Conservation (phyloP, 2,329 filamentous ascomycete species). For the Ceratocystis cubensis region DNA sequence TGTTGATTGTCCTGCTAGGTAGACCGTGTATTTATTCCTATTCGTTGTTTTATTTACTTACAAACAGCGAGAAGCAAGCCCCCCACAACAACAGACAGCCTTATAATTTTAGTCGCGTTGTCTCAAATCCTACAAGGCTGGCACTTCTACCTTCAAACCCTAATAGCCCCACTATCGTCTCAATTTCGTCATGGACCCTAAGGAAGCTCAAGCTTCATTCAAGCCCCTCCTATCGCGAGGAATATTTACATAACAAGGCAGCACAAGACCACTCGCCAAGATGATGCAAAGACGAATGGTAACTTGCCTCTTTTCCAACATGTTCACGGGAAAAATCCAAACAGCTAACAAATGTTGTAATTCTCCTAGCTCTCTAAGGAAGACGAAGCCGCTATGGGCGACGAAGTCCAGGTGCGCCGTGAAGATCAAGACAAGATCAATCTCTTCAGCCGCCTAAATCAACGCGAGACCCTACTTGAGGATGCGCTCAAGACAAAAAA, state of each 20-base stretch:
- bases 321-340: neutral
- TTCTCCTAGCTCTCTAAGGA: slow-evolving; percentile 71
- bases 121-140: slow-evolving; percentile 9
- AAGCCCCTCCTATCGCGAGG: neutral
- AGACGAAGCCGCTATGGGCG: slow-evolving; percentile 65
- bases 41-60: neutral
- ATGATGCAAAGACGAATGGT: slow-evolving; percentile 52
- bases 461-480: slow-evolving; percentile 65
- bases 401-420: slow-evolving; percentile 85
- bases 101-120: neutral
- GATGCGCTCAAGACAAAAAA: slow-evolving; percentile 70
- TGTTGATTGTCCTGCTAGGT: neutral
- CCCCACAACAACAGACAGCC: no score
- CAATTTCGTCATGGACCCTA: neutral
- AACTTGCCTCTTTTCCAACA: slow-evolving; percentile 15
- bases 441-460: slow-evolving; percentile 86
- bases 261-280: slow-evolving; percentile 25
- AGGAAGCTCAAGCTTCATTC: neutral
- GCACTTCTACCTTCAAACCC: neutral
- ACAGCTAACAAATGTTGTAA: slow-evolving; percentile 22
- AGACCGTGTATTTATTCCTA: no score
- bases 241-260: no score
- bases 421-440: slow-evolving; percentile 99
- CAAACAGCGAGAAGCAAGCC: no score
- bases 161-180: slow-evolving; percentile 5